phyloP scores from a whole-genome alignment of 2,329 filamentous ascomycete genomes.

The Claviceps capensis region DNA sequence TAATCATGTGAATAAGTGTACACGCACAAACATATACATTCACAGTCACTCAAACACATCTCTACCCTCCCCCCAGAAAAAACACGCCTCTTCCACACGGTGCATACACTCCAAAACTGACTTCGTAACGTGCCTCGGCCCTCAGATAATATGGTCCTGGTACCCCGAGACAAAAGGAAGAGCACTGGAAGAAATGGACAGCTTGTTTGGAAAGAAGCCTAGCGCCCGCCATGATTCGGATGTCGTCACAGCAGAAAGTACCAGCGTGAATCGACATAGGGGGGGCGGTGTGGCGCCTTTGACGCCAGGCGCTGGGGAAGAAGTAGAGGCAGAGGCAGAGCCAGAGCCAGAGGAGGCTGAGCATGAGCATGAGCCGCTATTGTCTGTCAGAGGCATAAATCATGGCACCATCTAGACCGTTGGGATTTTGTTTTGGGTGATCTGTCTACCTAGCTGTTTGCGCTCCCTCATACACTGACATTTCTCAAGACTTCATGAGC shows the following conservation, averaged over 20 bases:
- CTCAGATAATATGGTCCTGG: slow-evolving; percentile 25
- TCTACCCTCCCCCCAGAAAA: not conserved
- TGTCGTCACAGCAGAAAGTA: not conserved
- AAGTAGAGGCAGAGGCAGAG: too few relatives aligned
- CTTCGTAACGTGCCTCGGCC: not conserved
- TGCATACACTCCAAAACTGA: not conserved
- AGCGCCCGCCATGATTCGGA: not conserved
- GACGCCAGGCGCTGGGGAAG: not conserved
- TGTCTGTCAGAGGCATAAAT: not conserved
- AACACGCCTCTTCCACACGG: not conserved
- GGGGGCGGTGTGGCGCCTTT: not conserved
- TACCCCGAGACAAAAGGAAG: slow-evolving; percentile 32
- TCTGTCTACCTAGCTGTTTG: too few relatives aligned
- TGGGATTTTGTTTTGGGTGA: not conserved
- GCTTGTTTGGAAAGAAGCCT: slow-evolving; percentile 19
- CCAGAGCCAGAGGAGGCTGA: not conserved
- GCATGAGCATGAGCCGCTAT: slow-evolving; percentile 6
- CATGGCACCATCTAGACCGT: too few relatives aligned
- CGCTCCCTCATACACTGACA: too few relatives aligned
- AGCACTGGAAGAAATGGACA: slow-evolving; percentile 31
- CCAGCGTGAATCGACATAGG: too few relatives aligned
- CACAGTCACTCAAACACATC: too few relatives aligned
- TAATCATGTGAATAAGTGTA: too few relatives aligned
- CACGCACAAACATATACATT: too few relatives aligned
- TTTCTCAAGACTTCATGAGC: too few relatives aligned